A percentile compares a stretch with the other conserved stretches of the same genome.
Evolutionary conservation across 176 grass and related monocot species (phyloP).

Genomic region (Guadua angustifolia): DNA sequence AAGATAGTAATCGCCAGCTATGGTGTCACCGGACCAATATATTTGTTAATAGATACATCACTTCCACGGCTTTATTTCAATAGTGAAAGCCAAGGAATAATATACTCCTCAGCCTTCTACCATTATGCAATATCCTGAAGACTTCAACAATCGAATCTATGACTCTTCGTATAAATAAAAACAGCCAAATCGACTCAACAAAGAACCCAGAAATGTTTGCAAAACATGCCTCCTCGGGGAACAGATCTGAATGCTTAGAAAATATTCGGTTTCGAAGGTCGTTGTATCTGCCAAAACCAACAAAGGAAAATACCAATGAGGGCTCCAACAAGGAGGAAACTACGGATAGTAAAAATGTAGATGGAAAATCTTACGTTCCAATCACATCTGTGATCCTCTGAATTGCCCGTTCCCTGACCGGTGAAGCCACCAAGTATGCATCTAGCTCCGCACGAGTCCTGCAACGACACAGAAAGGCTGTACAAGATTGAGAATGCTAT

Average conservation of each 20-base stretch:
- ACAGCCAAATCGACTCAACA: not conserved
- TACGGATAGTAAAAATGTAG: not conserved
- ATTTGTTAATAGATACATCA: constrained; percentile 17
- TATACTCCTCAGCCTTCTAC: constrained; percentile 13
- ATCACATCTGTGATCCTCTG: constrained; percentile 84
- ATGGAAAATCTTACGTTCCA: constrained; percentile 70
- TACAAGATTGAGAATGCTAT: constrained; percentile 67
- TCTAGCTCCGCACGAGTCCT: constrained; percentile 91
- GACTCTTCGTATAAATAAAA: not conserved
- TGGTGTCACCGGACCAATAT: constrained; percentile 1
- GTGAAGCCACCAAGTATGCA: constrained; percentile 78
- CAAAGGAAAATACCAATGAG: constrained; percentile 26
- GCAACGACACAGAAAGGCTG: constrained; percentile 62
- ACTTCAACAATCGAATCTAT: not conserved
- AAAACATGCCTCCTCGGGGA: constrained; percentile 80
- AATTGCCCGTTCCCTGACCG: constrained; percentile 87
- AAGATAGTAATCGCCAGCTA: not conserved
- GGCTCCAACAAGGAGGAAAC: not conserved
- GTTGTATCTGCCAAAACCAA: constrained; percentile 70
- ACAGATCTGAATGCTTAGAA: constrained; percentile 88
- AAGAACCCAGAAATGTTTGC: constrained; percentile 22
- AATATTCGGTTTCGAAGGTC: constrained; percentile 87
- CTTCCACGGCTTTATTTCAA: not conserved
- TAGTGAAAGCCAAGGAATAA: constrained; percentile 13
- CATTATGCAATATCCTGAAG: constrained; percentile 9